Evolutionary conservation across 768 basidiomycete species (phyloP).

Genomic region (Tylopilus sp.): DNA sequence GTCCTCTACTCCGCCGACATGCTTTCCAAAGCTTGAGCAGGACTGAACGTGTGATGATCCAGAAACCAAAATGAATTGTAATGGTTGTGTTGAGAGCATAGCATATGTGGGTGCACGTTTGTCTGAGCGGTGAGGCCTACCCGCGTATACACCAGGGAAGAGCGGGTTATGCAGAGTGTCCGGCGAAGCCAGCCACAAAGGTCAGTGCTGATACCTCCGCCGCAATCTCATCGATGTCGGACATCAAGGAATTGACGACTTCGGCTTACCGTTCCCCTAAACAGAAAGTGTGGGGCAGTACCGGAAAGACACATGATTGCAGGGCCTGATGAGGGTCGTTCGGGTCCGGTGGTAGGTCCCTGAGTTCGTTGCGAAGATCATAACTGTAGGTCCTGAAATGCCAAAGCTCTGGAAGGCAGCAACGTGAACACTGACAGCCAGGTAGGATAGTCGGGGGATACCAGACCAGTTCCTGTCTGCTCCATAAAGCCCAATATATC

Average conservation of each 20-base stretch:
- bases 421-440: background rate
- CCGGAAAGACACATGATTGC: background rate
- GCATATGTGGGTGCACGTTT: background rate
- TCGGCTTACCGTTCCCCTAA: background rate
- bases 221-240: background rate
- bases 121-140: background rate
- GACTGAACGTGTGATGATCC: constrained; percentile 1
- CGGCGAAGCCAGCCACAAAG: background rate
- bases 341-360: background rate
- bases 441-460: background rate
- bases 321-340: background rate
- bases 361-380: background rate
- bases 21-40: background rate
- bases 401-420: background rate
- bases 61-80: background rate
- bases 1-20: background rate
- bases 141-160: background rate
- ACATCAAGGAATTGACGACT: background rate
- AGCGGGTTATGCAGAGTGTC: background rate
- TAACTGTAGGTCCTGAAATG: background rate
- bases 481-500: background rate
- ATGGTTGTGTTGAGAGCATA: background rate
- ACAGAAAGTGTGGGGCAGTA: too few species aligned
- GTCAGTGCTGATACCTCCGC: background rate
- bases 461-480: background rate